Conservation (phyloP, 164 flowering plant genomes). For the Kingdonia uniflora region DNA sequence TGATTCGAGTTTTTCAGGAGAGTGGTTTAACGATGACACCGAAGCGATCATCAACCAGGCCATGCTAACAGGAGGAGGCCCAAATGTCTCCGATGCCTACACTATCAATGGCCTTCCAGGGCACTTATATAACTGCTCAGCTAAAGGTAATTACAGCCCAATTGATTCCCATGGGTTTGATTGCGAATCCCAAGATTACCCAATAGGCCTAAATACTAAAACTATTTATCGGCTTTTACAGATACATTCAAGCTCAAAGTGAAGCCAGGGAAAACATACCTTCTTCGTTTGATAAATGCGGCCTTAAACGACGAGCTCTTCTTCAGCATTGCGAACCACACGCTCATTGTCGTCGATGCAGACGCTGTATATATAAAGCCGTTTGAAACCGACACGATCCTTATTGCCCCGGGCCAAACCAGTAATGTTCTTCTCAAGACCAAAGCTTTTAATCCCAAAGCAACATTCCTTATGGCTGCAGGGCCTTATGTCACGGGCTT, state of each 20-base stretch:
- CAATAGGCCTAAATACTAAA: not conserved
- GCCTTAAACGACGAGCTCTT: conserved; percentile 77
- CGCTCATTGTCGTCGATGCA: conserved; percentile 49
- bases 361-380: conserved; percentile 72
- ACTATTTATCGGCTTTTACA: conserved; percentile 9
- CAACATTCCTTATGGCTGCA: conserved; percentile 42
- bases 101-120: conserved; percentile 81
- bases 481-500: conserved; percentile 37
- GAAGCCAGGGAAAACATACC: conserved; percentile 58
- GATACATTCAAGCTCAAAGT: conserved; percentile 67
- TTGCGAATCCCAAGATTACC: not conserved
- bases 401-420: conserved; percentile 77
- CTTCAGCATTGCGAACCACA: conserved; percentile 70
- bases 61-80: conserved; percentile 45
- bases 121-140: conserved; percentile 53
- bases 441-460: conserved; percentile 23
- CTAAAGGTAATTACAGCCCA: conserved; percentile 53
- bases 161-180: no score
- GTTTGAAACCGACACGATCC: conserved; percentile 32
- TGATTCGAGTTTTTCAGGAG: conserved; percentile 27
- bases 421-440: conserved; percentile 49
- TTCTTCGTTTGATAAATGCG: conserved; percentile 67
- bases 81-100: conserved; percentile 68
- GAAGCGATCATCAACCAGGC: conserved; percentile 55
- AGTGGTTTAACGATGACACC: conserved; percentile 61